Conservation (phyloP, 2,329 filamentous ascomycete species). For the Fusarium goolgardi region DNA sequence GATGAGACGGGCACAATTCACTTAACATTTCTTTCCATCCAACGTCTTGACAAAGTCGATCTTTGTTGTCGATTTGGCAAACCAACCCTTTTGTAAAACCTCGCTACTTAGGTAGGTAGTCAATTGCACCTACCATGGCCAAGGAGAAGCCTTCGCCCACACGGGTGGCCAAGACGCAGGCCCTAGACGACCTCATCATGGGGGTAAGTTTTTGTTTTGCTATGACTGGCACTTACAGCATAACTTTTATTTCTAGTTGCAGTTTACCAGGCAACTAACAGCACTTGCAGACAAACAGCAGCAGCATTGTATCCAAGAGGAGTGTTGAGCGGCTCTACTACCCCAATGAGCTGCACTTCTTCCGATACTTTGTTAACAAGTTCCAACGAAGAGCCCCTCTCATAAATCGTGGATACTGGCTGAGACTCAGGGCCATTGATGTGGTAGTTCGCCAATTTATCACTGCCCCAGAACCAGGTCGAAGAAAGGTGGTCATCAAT, state of each 20-base stretch:
- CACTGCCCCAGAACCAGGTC: conserved; percentile 56
- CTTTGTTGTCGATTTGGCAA: background rate
- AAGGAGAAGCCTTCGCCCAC: conserved; percentile 22
- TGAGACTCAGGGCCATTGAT: conserved; percentile 86
- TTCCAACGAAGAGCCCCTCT: conserved; percentile 85
- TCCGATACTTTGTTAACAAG: conserved; percentile 87
- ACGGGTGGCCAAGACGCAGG: conserved; percentile 44
- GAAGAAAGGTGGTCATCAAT: conserved; percentile 82
- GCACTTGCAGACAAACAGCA: conserved; percentile 78
- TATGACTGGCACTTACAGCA: background rate
- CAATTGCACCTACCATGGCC: conserved; percentile 22
- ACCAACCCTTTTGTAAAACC: background rate
- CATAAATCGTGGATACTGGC: conserved; percentile 90
- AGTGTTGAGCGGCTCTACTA: conserved; percentile 93
- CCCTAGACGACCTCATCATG: conserved; percentile 66
- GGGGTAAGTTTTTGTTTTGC: conserved; percentile 57
- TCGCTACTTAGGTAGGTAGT: background rate
- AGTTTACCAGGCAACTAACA: conserved; percentile 9
- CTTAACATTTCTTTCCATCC: conserved; percentile 33
- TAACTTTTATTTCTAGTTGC: background rate
- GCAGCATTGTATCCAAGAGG: conserved; percentile 90
- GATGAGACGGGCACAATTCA: conserved; percentile 27
- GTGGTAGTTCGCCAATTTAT: conserved; percentile 79
- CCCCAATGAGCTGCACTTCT: conserved; percentile 81
- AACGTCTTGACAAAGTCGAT: conserved; percentile 14